phyloP scores from a whole-genome alignment of 371 early-diverging fungal species.

The Mortierella sp. region DNA sequence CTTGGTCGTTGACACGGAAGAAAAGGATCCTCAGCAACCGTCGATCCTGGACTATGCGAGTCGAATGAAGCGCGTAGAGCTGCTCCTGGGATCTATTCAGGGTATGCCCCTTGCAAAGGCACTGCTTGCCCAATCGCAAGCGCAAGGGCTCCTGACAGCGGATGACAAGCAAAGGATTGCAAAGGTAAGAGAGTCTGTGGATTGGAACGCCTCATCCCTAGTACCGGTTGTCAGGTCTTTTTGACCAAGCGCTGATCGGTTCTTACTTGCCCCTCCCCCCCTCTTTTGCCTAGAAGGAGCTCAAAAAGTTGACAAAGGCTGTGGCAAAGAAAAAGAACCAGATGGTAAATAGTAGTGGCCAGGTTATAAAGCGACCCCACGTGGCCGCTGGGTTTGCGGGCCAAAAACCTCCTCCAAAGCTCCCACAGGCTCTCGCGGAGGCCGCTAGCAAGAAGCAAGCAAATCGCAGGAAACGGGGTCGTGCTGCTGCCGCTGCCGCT shows the following conservation, averaged over 20 bases:
- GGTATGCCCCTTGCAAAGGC: constrained; percentile 23
- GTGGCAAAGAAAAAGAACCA: constrained; percentile 10
- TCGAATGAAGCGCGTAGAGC: constrained; percentile 45
- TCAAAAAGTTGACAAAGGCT: constrained; percentile 15
- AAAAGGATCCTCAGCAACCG: background rate
- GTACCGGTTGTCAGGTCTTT: too few species aligned
- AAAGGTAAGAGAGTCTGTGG: too few species aligned
- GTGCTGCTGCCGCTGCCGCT: constrained; percentile 18
- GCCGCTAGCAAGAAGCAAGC: constrained; percentile 42
- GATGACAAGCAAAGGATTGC: too few species aligned
- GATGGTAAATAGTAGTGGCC: constrained; percentile 10
- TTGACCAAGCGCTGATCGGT: too few species aligned
- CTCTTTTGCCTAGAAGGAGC: constrained; percentile 9
- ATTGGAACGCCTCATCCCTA: too few species aligned
- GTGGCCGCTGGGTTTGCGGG: constrained; percentile 51
- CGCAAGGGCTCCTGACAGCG: background rate
- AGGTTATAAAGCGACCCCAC: constrained; percentile 41
- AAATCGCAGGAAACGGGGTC: constrained; percentile 31
- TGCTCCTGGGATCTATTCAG: constrained; percentile 24
- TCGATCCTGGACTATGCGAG: constrained; percentile 24
- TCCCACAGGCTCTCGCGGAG: constrained; percentile 49
- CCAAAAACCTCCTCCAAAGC: constrained; percentile 52
- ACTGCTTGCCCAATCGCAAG: constrained; percentile 21
- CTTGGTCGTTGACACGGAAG: background rate
- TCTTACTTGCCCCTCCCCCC: too few species aligned